A percentile compares a stretch with the other conserved stretches of the same genome.
phyloP scores from a whole-genome alignment of 371 early-diverging fungal species.

The Conidiobolus incongruus region DNA sequence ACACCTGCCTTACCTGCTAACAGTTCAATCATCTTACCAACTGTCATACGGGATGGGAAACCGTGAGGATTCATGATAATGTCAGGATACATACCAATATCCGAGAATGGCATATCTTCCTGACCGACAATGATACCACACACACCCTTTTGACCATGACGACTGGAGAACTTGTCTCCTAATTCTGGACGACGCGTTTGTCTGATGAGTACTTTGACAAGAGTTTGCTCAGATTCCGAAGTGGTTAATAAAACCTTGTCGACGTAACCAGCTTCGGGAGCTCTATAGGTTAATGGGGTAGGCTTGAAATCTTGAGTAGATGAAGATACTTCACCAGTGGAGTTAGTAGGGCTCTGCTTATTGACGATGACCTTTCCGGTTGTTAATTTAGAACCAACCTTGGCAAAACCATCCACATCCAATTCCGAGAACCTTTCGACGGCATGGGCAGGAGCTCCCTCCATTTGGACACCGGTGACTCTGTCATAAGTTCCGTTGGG shows the following conservation, averaged over 20 bases:
- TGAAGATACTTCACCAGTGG: conserved; percentile 11
- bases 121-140: conserved; percentile 93
- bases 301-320: conserved; percentile 32
- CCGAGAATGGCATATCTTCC: conserved; percentile 99
- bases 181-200: conserved; percentile 97
- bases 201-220: conserved; percentile 88
- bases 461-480: neutral
- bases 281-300: conserved; percentile 68
- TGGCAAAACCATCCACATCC: conserved; percentile 77
- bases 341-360: conserved; percentile 60
- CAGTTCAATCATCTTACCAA: conserved; percentile 99
- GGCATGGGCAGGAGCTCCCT: conserved; percentile 9
- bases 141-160: conserved; percentile 99
- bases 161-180: conserved; percentile 99
- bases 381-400: conserved; percentile 59
- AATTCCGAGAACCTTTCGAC: conserved; percentile 33
- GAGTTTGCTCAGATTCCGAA: conserved; percentile 77
- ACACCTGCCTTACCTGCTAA: conserved; percentile 97
- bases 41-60: conserved; percentile 99
- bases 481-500: conserved; percentile 43
- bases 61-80: conserved; percentile 99
- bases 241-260: conserved; percentile 75
- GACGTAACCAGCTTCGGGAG: conserved; percentile 58
- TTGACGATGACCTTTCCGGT: conserved; percentile 59
- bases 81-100: conserved; percentile 89